These are phyloP conservation scores for Rhododendron ferrugineum DNA, from an alignment of 148 eudicot species.

Conservation along the genomic window DNA sequence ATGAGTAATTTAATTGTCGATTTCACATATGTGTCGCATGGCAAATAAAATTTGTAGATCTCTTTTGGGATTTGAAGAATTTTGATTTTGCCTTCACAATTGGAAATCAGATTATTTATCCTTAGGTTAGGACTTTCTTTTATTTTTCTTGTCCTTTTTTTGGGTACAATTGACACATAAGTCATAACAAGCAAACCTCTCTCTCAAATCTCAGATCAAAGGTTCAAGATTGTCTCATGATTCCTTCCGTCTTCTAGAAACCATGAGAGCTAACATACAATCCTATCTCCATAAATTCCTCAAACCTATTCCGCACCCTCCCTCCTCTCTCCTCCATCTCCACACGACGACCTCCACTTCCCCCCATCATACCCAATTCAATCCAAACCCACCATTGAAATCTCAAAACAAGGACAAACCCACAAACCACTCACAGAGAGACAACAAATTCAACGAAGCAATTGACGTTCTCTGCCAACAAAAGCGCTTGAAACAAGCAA, in stretches of 20 bases:
- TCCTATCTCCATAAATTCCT: neutral
- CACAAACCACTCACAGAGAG: conserved; percentile 14
- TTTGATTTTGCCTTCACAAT: too few relatives aligned
- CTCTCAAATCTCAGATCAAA: too few relatives aligned
- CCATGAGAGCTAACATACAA: neutral
- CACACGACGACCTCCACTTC: conserved; percentile 2
- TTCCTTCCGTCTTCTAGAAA: neutral
- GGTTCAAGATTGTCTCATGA: neutral
- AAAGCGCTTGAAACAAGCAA: conserved; percentile 44
- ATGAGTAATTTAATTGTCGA: neutral
- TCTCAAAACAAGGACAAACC: conserved; percentile 3
- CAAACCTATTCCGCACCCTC: neutral
- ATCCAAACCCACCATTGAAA: conserved; percentile 15
- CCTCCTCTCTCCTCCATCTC: neutral
- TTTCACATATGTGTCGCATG: neutral
- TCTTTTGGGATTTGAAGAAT: neutral
- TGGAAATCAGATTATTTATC: too few relatives aligned
- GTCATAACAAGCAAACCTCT: too few relatives aligned
- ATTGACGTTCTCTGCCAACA: conserved; percentile 30
- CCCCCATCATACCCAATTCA: neutral
- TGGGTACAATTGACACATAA: too few relatives aligned
- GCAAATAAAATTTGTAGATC: neutral
- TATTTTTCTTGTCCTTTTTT: neutral
- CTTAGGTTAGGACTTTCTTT: neutral
- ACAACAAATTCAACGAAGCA: conserved; percentile 21